These are phyloP conservation scores for Emmonsiellopsis sp. DNA, from an alignment of 2,329 filamentous ascomycete species.

Conservation along the genomic window DNA sequence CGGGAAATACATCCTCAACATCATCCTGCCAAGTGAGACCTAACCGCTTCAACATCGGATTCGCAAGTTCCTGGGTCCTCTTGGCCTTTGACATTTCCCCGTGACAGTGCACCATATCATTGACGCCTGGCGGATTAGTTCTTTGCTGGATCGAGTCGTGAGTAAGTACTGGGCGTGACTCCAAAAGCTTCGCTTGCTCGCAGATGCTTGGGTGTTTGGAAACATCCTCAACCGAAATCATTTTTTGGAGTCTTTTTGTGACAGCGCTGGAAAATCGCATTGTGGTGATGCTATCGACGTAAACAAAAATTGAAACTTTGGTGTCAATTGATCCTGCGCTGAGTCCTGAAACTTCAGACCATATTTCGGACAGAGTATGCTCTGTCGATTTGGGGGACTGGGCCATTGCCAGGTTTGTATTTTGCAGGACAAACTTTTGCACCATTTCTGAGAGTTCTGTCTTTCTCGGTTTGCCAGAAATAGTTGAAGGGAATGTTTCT, in stretches of 20 bases:
- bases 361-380: constrained; percentile 3
- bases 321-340: constrained; percentile 1
- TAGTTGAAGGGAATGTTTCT: neutral
- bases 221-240: constrained; percentile 5
- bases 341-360: constrained; percentile 5
- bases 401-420: too few relatives aligned
- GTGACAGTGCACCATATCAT: constrained; percentile 4
- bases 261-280: constrained; percentile 9
- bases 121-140: neutral
- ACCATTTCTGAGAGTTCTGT: neutral
- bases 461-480: neutral
- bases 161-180: neutral
- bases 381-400: neutral
- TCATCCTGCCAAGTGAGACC: neutral
- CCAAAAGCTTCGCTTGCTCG: neutral
- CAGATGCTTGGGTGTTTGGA: neutral
- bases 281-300: constrained; percentile 10
- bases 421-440: neutral
- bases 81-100: neutral
- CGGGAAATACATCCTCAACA: constrained; percentile 3
- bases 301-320: constrained; percentile 1
- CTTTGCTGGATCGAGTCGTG: neutral
- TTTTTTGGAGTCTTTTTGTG: constrained; percentile 6
- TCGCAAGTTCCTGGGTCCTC: neutral
- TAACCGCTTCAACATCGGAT: neutral